Conservation (phyloP, 768 basidiomycete species). For the Auriscalpium microsporum region DNA sequence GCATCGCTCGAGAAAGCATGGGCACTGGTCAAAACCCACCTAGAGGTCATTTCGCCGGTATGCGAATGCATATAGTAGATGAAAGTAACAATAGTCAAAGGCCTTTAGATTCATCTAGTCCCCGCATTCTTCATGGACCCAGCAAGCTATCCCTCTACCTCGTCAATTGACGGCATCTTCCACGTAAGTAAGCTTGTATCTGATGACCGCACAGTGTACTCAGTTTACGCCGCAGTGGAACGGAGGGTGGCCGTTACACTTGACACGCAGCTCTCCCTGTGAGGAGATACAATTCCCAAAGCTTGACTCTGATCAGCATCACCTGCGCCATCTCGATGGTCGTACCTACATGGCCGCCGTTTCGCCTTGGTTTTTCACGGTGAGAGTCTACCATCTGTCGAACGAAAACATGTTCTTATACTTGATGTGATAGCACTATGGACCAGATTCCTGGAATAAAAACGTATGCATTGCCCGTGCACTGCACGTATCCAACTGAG, state of each 20-base stretch:
- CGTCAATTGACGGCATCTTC: constrained; percentile 35
- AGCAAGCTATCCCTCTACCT: constrained; percentile 24
- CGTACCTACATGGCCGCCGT: constrained; percentile 45
- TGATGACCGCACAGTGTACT: not conserved
- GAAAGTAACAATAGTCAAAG: not conserved
- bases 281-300: constrained; percentile 14
- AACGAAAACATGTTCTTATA: no score
- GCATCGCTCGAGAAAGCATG: constrained; percentile 19
- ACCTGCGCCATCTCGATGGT: constrained; percentile 38
- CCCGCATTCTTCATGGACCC: constrained; percentile 25
- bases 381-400: constrained; percentile 1
- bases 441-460: constrained; percentile 63
- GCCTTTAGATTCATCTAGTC: constrained; percentile 22
- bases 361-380: constrained; percentile 75
- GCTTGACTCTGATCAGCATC: constrained; percentile 42
- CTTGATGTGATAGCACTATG: constrained; percentile 40
- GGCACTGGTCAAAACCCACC: constrained; percentile 17
- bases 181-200: constrained; percentile 15
- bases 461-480: constrained; percentile 37
- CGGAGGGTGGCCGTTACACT: constrained; percentile 27
- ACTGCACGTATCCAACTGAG: no score
- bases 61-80: not conserved
- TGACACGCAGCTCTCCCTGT: constrained; percentile 30
- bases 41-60: constrained; percentile 25
- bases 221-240: constrained; percentile 19